A percentile compares a stretch with the other conserved stretches of the same genome.
These are phyloP conservation scores for Acanthamoeba healyi DNA, from an alignment of 208 protist genomes.

Conservation along the genomic window DNA sequence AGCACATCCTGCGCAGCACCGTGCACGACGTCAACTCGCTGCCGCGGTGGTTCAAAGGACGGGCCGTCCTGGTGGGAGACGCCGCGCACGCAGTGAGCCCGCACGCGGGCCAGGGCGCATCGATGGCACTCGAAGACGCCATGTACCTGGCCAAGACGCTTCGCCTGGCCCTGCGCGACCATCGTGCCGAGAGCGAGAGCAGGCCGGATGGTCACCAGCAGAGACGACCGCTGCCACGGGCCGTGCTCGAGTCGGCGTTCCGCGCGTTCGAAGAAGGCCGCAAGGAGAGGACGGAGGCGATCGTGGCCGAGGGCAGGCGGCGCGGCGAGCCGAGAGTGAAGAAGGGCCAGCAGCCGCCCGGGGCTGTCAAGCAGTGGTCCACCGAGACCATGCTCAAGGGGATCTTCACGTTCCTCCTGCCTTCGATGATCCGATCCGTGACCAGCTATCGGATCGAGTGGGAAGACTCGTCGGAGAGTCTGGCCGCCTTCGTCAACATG, in stretches of 20 bases:
- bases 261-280: not conserved
- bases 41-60: not conserved
- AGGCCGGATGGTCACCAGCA: too few relatives aligned
- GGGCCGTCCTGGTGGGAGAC: constrained; percentile 3
- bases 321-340: constrained; percentile 9
- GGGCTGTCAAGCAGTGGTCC: not conserved
- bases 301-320: not conserved
- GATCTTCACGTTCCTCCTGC: not conserved
- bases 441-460: constrained; percentile 59
- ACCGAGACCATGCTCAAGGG: not conserved
- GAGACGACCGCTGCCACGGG: not conserved
- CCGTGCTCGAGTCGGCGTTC: not conserved
- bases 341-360: not conserved
- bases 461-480: constrained; percentile 8
- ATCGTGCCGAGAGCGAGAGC: not conserved
- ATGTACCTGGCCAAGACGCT: constrained; percentile 58
- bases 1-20: not conserved
- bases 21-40: not conserved
- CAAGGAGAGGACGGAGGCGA: constrained; percentile 2
- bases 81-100: constrained; percentile 52
- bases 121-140: constrained; percentile 39
- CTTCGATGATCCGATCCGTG: not conserved
- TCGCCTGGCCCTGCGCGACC: not conserved
- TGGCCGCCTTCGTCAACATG: too few relatives aligned
- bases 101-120: constrained; percentile 7